Percentiles rank a stretch among this genome's conserved stretches.
Evolutionary conservation across 805 yeast genomes (phyloP).

Genomic region (Ogataea neopini): DNA sequence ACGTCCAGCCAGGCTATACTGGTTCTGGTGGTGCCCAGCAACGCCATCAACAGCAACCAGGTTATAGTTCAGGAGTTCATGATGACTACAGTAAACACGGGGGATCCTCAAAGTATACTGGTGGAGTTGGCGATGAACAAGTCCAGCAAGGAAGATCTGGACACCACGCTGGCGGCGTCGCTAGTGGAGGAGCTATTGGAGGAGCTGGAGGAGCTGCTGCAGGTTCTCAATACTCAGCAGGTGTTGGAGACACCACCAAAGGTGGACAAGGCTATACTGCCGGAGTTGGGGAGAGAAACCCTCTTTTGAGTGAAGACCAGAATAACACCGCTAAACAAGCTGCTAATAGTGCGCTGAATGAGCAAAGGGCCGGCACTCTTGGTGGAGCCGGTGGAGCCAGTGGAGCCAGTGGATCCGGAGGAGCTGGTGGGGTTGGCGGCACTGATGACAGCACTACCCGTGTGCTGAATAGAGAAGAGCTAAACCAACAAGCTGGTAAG

Average conservation of each 20-base stretch:
- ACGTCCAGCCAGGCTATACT: background rate
- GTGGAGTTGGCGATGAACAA: slow-evolving; percentile 6
- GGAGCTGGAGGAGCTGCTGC: slow-evolving; percentile 1
- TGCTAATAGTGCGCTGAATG: slow-evolving; percentile 19
- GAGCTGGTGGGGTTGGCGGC: slow-evolving; percentile 3
- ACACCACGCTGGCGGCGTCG: background rate
- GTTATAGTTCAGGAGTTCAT: slow-evolving; percentile 9
- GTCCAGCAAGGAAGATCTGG: background rate
- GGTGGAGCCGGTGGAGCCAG: too few relatives aligned
- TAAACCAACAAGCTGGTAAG: slow-evolving; percentile 13
- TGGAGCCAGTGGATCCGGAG: too few relatives aligned
- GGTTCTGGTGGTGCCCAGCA: background rate
- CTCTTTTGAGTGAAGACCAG: slow-evolving; percentile 17
- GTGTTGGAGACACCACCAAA: background rate
- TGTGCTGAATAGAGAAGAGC: slow-evolving; percentile 12
- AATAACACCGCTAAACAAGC: slow-evolving; percentile 23
- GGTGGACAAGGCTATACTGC: slow-evolving; percentile 10
- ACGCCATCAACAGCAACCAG: background rate
- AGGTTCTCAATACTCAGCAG: background rate
- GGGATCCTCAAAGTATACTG: slow-evolving; percentile 8
- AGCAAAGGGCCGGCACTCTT: too few relatives aligned
- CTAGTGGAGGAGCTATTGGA: background rate
- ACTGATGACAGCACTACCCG: slow-evolving; percentile 12
- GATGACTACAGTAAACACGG: slow-evolving; percentile 1
- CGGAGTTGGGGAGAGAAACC: slow-evolving; percentile 15